Percentiles rank a stretch among this genome's conserved stretches.
Conservation (phyloP, 306 rosid genomes). For the Malus orientalis region DNA sequence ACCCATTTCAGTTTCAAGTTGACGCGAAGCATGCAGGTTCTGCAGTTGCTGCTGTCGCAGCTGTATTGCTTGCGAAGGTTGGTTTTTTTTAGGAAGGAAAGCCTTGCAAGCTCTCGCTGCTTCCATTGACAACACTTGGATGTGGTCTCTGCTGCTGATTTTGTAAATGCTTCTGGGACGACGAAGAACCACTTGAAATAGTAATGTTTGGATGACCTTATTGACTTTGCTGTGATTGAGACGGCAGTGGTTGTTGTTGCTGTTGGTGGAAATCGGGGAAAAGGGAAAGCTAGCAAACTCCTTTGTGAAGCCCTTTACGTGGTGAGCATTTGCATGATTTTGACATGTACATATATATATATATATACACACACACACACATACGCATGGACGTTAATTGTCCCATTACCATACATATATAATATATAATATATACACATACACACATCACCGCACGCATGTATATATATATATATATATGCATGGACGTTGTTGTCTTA, state of each 20-base stretch:
- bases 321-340: too few relatives aligned
- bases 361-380: too few relatives aligned
- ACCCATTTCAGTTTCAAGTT: slow-evolving; percentile 67
- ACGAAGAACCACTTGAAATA: slow-evolving; percentile 62
- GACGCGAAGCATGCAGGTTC: slow-evolving; percentile 53
- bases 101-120: slow-evolving; percentile 59
- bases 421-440: too few relatives aligned
- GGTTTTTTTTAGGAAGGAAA: slow-evolving; percentile 61
- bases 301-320: too few relatives aligned
- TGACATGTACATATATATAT: too few relatives aligned
- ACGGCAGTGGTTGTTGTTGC: slow-evolving; percentile 42
- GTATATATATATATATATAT: too few relatives aligned
- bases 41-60: slow-evolving; percentile 42
- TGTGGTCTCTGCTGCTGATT: slow-evolving; percentile 71
- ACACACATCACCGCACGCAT: too few relatives aligned
- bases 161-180: slow-evolving; percentile 82
- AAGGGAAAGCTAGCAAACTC: too few relatives aligned
- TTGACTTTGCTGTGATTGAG: slow-evolving; percentile 62
- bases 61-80: slow-evolving; percentile 42
- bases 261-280: slow-evolving; percentile 5
- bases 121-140: slow-evolving; percentile 36
- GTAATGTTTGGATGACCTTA: slow-evolving; percentile 64
- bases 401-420: too few relatives aligned
- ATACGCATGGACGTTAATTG: too few relatives aligned
- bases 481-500: too few relatives aligned